phyloP scores from a whole-genome alignment of 225 moss, liverwort and hornwort genomes.

The Rhytidiadelphus loreus region DNA sequence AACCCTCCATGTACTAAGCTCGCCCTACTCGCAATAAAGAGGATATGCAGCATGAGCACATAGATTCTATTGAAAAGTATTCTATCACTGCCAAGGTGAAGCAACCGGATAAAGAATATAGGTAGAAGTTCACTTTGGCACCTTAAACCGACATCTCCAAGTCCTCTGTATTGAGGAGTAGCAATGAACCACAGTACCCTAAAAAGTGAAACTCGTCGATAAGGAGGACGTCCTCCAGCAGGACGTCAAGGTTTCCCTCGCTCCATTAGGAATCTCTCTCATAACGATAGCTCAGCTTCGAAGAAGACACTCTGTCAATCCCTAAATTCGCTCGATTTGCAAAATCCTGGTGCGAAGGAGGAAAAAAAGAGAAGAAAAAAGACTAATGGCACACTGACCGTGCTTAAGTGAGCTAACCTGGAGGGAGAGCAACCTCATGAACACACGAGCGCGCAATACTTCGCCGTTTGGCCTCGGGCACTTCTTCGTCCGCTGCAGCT shows the following conservation, averaged over 20 bases:
- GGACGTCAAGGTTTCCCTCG: neutral
- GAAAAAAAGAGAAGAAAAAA: neutral
- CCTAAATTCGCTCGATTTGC: neutral
- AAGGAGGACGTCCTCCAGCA: neutral
- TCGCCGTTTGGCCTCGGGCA: slow-evolving; percentile 50
- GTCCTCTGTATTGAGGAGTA: neutral
- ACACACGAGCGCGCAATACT: slow-evolving; percentile 40
- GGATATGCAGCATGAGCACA: neutral
- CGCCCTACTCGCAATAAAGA: neutral
- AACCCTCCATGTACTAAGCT: neutral
- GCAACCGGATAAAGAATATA: neutral
- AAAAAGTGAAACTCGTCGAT: neutral
- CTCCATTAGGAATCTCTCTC: neutral
- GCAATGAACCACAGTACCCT: neutral
- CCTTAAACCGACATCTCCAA: neutral
- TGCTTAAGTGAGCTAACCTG: slow-evolving; percentile 18
- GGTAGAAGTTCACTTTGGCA: neutral
- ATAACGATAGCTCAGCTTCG: neutral
- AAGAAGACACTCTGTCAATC: neutral
- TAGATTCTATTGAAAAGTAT: neutral
- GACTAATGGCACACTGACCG: neutral
- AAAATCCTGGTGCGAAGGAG: neutral
- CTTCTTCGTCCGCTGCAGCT: slow-evolving; percentile 16
- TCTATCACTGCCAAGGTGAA: neutral
- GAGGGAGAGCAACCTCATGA: slow-evolving; percentile 84